Base-by-base conservation (phyloP, 345 rosid genomes). In the Streptanthus diversifolius region DNA sequence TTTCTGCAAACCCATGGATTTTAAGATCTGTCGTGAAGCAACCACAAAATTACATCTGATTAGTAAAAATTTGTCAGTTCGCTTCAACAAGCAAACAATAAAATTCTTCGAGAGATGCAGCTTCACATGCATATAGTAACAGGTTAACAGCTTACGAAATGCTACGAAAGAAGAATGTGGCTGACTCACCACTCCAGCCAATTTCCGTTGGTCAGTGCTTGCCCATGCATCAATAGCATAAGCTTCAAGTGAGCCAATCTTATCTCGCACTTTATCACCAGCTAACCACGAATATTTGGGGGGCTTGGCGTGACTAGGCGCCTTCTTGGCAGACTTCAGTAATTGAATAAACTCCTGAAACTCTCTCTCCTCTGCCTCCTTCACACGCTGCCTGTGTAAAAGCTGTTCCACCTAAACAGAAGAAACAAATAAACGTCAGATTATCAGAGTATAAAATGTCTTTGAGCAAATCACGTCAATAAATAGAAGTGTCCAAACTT, bases 161-260 rank as follows among this genome's bases (percentile, higher is more conserved):
- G 45, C 24, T 41, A 59, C 18, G 35, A 40, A 21, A 53, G 27
- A 68, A 36, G 36, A 36, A 75, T 54, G 11, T 56, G 17, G 5
- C 18, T 36, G 73, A 71, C 80, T 82, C 87, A 93, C 98, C 91
- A 25, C 76, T 73, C 88, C 90, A 0, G 97, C 97, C 70, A 85
- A 74, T 79, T 73, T 91, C 77, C 68, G 85, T 82, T 87, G 93
- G 30, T 88, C 96, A 70, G 72, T 86, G 80, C 68, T 88, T 55
- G 77, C 84, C 83, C 88, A 93, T 58, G 79, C 83, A 83, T 91
- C 97, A 55, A 89, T 85, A 62, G 97, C 91, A 84, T 79, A 93
- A 59, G 88, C 88, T 84, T 87, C 92, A 51, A 93, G 91, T 72
- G 95, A 88, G 74, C 82, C 81, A 59, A 91, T 82, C 68, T 68